These are phyloP conservation scores for Phytophthora cryptogea DNA, from an alignment of 352 stramenopile genomes.

Conservation along the genomic window DNA sequence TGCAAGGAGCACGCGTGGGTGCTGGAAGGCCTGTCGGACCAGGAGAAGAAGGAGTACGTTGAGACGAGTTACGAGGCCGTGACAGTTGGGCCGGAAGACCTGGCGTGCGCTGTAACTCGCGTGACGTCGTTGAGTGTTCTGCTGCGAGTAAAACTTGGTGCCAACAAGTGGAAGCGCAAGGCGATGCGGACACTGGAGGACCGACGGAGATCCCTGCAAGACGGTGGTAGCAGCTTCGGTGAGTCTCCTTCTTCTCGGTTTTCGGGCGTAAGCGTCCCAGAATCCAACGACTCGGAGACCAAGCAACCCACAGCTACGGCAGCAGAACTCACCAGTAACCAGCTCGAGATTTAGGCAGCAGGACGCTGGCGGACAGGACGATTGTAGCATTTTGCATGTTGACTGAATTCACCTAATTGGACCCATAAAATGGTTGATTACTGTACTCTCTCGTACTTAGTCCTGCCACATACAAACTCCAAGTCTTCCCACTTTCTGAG, in stretches of 20 bases:
- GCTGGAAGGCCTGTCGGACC: slow-evolving; percentile 50
- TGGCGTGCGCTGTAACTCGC: slow-evolving; percentile 71
- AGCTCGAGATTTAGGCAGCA: slow-evolving; percentile 49
- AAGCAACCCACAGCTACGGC: slow-evolving; percentile 17
- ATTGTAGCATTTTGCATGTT: slow-evolving; percentile 17
- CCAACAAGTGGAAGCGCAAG: slow-evolving; percentile 80
- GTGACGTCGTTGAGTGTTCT: slow-evolving; percentile 78
- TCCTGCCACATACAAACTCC: not conserved
- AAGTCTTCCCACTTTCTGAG: slow-evolving; percentile 15
- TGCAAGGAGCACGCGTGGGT: slow-evolving; percentile 79
- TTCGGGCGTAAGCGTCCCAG: slow-evolving; percentile 27
- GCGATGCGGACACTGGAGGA: slow-evolving; percentile 65
- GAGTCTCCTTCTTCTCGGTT: slow-evolving; percentile 28
- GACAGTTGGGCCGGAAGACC: slow-evolving; percentile 59
- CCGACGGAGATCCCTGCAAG: slow-evolving; percentile 38
- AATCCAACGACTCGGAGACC: slow-evolving; percentile 30
- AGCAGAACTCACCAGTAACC: slow-evolving; percentile 34
- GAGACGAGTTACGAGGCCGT: slow-evolving; percentile 57
- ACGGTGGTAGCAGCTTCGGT: slow-evolving; percentile 23
- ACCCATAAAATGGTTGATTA: slow-evolving; percentile 9
- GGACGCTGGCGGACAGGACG: not conserved
- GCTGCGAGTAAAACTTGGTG: slow-evolving; percentile 76
- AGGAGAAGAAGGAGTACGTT: slow-evolving; percentile 49
- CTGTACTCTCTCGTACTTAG: slow-evolving; percentile 25
- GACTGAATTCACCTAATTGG: slow-evolving; percentile 5